phyloP scores from a whole-genome alignment of 306 rosid species.

The Vigna trinervia region DNA sequence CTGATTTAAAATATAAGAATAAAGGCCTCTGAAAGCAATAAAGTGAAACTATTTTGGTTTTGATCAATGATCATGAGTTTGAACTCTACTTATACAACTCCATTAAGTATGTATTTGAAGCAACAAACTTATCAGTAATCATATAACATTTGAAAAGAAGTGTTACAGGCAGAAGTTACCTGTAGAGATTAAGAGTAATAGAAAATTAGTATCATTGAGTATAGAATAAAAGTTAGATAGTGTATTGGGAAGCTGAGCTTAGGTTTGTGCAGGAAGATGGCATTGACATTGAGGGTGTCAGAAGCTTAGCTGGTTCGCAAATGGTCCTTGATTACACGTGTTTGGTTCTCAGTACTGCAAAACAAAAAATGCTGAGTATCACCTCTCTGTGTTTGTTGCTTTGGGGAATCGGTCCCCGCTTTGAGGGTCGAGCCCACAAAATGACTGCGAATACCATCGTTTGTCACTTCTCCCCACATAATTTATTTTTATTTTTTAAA shows the following conservation, averaged over 20 bases:
- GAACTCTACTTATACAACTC: no score
- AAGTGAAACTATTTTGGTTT: no score
- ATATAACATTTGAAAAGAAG: no score
- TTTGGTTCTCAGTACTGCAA: background rate
- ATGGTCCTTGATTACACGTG: conserved; percentile 40
- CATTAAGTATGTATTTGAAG: no score
- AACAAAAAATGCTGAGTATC: background rate
- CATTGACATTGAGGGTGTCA: conserved; percentile 34
- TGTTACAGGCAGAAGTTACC: no score
- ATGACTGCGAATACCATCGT: conserved; percentile 28
- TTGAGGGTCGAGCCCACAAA: conserved; percentile 46
- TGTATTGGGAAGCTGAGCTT: no score
- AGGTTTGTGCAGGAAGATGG: background rate
- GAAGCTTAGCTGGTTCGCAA: conserved; percentile 32
- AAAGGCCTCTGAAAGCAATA: no score
- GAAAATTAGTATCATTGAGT: conserved; percentile 3
- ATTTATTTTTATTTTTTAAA: background rate
- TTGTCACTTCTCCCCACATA: background rate
- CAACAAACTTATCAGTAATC: no score
- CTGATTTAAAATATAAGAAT: no score
- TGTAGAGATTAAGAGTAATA: no score
- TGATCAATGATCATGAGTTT: no score
- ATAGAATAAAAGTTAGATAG: background rate
- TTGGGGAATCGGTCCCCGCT: conserved; percentile 41
- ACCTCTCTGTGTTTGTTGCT: background rate